phyloP scores from a whole-genome alignment of 208 protist genomes.

The Entamoeba dispar region DNA sequence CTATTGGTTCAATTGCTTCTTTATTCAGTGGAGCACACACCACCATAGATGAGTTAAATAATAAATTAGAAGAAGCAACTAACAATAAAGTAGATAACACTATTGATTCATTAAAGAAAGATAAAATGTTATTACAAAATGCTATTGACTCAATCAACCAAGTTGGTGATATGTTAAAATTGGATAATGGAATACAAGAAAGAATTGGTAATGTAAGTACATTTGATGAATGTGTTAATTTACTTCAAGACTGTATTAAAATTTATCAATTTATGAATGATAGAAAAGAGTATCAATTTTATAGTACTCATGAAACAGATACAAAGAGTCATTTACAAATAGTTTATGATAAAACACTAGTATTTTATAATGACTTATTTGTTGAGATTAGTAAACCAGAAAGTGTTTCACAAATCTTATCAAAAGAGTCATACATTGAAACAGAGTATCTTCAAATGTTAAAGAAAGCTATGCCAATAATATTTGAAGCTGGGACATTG shows the following conservation, averaged over 20 bases:
- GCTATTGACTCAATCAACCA: not conserved
- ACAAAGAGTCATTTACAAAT: not conserved
- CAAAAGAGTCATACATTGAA: not conserved
- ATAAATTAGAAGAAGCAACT: not conserved
- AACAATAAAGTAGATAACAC: not conserved
- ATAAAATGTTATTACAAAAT: not conserved
- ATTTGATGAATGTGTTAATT: not conserved
- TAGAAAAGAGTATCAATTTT: not conserved
- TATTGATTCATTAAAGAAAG: not conserved
- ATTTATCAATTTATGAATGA: not conserved
- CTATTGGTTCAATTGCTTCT: not conserved
- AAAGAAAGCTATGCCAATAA: not conserved
- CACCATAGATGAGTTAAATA: not conserved
- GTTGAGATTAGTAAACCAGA: not conserved
- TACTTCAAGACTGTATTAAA: not conserved
- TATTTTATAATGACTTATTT: not conserved
- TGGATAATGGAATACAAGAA: not conserved
- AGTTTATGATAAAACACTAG: not conserved
- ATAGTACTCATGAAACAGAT: not conserved
- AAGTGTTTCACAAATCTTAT: not conserved
- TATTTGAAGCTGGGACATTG: not conserved
- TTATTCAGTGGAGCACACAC: not conserved
- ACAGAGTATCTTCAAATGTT: not conserved
- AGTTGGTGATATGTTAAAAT: not conserved
- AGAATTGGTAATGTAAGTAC: not conserved